Base-by-base conservation (phyloP, 2,329 filamentous ascomycete genomes). In the Ascochyta fabae region DNA sequence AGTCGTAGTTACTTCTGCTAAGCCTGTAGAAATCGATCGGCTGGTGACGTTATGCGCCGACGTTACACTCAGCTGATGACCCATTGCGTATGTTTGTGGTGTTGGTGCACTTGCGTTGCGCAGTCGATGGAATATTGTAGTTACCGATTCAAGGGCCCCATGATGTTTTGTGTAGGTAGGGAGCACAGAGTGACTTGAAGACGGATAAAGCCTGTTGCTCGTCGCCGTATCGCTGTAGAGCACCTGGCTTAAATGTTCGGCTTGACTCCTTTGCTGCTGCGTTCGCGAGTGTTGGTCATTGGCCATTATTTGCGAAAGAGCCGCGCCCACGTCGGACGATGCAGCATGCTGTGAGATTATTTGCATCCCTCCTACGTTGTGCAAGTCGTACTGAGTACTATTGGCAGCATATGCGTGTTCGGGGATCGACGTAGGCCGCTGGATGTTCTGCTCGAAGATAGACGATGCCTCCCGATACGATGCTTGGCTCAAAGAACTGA, bases 171-270 rank as follows among this genome's bases (percentile, higher is more conserved):
- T 53, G 39, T 33, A 56, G 9, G 10, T 31, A 12, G 35, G 23
- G 34, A 39, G 27, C 8, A 19, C 36, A 31, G 40, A 63, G 1
- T 44, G 53, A 36, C 45, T 48, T 27, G 53, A 50, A 1, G 56
- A 52, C 10, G 45, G 41, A 24, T 16, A 19, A 6, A 26, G 35
- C 19, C 48, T 27, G 22, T 35, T 35, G 0, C 53, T 16, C 24
- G 53, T 42, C 6, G 54, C 35, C 13, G 57, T 49, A 23, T 55
- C 56, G 24, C 61, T 61, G 31, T 69, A 66, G 4, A 71, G 57
- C 24, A 70, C 61, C n/a, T 54, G 59, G 38, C 64, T 69, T 48
- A 69, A 40, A 44, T 68, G 52, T 48, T 70, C 69, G 22, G 59
- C 54, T 51, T 70, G 68, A 12, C 53, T 40, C 35, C 61, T 53